A percentile compares a stretch with the other conserved stretches of the same genome.
Conservation (phyloP, 2,329 filamentous ascomycete genomes). For the Trichoderma afroharzianum region DNA sequence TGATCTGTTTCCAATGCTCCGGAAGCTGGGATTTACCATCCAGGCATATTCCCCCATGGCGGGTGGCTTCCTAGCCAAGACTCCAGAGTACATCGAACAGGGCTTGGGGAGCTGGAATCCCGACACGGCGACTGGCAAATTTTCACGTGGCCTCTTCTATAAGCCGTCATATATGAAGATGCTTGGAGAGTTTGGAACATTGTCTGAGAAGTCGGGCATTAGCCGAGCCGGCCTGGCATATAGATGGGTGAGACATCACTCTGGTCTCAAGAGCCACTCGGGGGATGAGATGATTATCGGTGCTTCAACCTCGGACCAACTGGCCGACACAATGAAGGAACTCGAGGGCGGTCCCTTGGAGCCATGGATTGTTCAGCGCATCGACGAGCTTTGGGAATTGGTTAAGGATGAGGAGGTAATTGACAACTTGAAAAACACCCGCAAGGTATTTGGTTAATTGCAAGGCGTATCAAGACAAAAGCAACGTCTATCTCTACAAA, state of each 20-base stretch:
- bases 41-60: conserved; percentile 51
- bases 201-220: conserved; percentile 50
- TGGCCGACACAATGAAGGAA: conserved; percentile 35
- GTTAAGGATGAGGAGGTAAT: conserved; percentile 37
- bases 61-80: conserved; percentile 56
- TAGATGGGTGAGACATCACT: conserved; percentile 59
- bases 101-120: conserved; percentile 49
- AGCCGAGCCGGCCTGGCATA: conserved; percentile 56
- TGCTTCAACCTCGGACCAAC: conserved; percentile 34
- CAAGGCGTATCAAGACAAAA: background rate
- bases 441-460: background rate
- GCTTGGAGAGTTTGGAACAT: conserved; percentile 37
- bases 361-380: conserved; percentile 57
- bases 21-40: conserved; percentile 41
- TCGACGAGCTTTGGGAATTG: conserved; percentile 60
- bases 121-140: conserved; percentile 49
- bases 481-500: background rate
- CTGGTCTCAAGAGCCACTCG: conserved; percentile 33
- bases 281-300: conserved; percentile 40
- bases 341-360: conserved; percentile 53
- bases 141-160: conserved; percentile 20
- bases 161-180: conserved; percentile 48
- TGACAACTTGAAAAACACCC: conserved; percentile 7
- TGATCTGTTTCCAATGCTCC: conserved; percentile 41
- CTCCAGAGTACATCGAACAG: conserved; percentile 25